Conservation (phyloP, 495 filamentous ascomycete genomes). For the Endocarpon pusillum region DNA sequence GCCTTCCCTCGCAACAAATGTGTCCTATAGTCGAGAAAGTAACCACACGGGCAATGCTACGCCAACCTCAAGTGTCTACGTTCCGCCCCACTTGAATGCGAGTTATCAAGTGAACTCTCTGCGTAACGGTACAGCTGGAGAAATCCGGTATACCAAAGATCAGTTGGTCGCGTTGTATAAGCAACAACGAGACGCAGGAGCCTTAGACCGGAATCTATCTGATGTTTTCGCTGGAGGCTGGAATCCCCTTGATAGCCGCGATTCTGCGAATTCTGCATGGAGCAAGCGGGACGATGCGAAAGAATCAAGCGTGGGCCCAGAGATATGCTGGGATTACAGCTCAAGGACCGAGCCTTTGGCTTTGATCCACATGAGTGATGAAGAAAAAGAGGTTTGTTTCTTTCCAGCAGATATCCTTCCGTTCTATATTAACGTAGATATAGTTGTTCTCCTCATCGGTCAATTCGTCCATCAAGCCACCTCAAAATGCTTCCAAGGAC, state of each 20-base stretch:
- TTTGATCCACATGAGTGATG: slow-evolving; percentile 57
- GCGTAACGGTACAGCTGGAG: slow-evolving; percentile 38
- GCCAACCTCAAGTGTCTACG: slow-evolving; percentile 36
- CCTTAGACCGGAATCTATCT: slow-evolving; percentile 42
- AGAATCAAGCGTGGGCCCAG: slow-evolving; percentile 46
- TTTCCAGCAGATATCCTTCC: slow-evolving; percentile 5
- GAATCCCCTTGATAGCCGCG: slow-evolving; percentile 53
- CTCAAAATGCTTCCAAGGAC: slow-evolving; percentile 56
- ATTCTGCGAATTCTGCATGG: slow-evolving; percentile 49
- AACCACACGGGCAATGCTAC: slow-evolving; percentile 32
- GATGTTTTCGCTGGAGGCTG: slow-evolving; percentile 59
- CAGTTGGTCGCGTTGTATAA: slow-evolving; percentile 64
- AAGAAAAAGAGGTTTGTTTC: slow-evolving; percentile 62
- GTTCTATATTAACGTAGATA: slow-evolving; percentile 10
- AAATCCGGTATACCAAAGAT: slow-evolving; percentile 64
- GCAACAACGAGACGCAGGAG: slow-evolving; percentile 37
- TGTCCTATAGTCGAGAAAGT: slow-evolving; percentile 31
- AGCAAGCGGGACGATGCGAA: slow-evolving; percentile 55
- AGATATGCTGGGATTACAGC: slow-evolving; percentile 77
- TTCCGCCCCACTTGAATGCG: slow-evolving; percentile 42
- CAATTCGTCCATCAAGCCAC: slow-evolving; percentile 83
- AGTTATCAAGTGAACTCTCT: slow-evolving; percentile 25
- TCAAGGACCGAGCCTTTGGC: slow-evolving; percentile 58
- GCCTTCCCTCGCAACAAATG: slow-evolving; percentile 51
- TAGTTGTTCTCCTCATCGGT: slow-evolving; percentile 70